These are phyloP conservation scores for Chalciporus sphaerocephalus DNA, from an alignment of 768 basidiomycete genomes.

Conservation along the genomic window DNA sequence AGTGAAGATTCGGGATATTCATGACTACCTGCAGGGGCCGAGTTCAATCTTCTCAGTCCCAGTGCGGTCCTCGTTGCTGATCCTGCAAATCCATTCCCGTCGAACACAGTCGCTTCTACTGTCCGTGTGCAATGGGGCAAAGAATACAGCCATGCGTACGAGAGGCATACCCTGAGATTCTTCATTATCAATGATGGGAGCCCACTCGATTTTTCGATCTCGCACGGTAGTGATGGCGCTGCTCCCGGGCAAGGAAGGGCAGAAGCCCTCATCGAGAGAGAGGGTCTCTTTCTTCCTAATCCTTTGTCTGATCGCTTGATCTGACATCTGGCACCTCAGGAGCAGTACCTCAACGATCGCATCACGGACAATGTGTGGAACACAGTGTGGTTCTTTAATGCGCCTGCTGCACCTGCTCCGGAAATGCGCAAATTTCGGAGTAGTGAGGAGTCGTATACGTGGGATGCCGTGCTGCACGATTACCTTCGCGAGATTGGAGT, in stretches of 20 bases:
- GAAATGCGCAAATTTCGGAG: not conserved
- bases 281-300: not conserved
- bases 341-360: not conserved
- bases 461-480: too few relatives aligned
- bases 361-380: slow-evolving; percentile 6
- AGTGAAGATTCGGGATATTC: too few relatives aligned
- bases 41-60: slow-evolving; percentile 2
- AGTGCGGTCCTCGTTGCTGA: slow-evolving; percentile 1
- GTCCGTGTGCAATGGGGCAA: not conserved
- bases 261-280: slow-evolving; percentile 1
- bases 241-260: not conserved
- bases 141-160: slow-evolving; percentile 1
- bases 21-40: not conserved
- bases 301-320: too few relatives aligned
- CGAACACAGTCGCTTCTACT: not conserved
- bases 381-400: slow-evolving; percentile 1
- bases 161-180: slow-evolving; percentile 3
- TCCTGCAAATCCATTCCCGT: slow-evolving; percentile 1
- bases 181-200: slow-evolving; percentile 4
- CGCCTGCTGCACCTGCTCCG: not conserved
- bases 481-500: too few relatives aligned
- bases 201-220: slow-evolving; percentile 3
- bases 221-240: not conserved
- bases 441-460: too few relatives aligned
- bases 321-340: too few relatives aligned